Percentiles rank a stretch among this genome's conserved stretches.
Conservation (phyloP, 805 yeast species). For the Cyberlindnera sargentensis region DNA sequence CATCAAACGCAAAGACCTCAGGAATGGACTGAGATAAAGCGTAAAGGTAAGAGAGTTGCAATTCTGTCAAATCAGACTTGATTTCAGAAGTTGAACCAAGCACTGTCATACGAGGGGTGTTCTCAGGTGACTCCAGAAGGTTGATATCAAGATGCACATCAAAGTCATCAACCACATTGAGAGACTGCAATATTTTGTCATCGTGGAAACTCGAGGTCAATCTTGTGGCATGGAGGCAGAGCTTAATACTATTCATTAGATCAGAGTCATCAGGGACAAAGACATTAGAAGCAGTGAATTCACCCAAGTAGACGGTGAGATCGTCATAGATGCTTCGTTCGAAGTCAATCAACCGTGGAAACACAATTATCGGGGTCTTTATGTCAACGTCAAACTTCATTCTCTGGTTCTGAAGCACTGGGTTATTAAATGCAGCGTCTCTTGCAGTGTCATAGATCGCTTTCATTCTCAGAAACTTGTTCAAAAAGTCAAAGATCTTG, state of each 20-base stretch:
- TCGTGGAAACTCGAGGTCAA: constrained; percentile 57
- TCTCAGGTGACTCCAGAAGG: constrained; percentile 35
- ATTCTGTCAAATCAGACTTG: constrained; percentile 61
- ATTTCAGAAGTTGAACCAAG: constrained; percentile 57
- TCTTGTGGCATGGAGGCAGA: constrained; percentile 68
- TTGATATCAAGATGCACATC: constrained; percentile 57
- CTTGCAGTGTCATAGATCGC: constrained; percentile 84
- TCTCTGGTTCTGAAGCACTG: constrained; percentile 48
- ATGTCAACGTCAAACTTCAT: constrained; percentile 68
- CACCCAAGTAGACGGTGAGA: constrained; percentile 74
- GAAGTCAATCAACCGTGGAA: constrained; percentile 52
- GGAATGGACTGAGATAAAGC: constrained; percentile 50
- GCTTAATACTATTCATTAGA: constrained; percentile 46
- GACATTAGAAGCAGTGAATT: constrained; percentile 59
- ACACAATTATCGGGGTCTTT: constrained; percentile 76
- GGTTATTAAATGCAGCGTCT: constrained; percentile 81
- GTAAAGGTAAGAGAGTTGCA: constrained; percentile 55
- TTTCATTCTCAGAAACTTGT: constrained; percentile 79
- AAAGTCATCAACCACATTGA: constrained; percentile 60
- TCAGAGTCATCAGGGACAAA: constrained; percentile 33
- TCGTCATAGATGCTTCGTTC: constrained; percentile 43
- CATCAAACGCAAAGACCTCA: constrained; percentile 43
- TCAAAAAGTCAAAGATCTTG: constrained; percentile 57
- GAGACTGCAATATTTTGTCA: constrained; percentile 29
- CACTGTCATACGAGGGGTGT: constrained; percentile 43